A percentile compares a stretch with the other conserved stretches of the same genome.
Evolutionary conservation across 2,329 filamentous ascomycete genomes (phyloP).

Genomic region (Alternaria triticimaculans): DNA sequence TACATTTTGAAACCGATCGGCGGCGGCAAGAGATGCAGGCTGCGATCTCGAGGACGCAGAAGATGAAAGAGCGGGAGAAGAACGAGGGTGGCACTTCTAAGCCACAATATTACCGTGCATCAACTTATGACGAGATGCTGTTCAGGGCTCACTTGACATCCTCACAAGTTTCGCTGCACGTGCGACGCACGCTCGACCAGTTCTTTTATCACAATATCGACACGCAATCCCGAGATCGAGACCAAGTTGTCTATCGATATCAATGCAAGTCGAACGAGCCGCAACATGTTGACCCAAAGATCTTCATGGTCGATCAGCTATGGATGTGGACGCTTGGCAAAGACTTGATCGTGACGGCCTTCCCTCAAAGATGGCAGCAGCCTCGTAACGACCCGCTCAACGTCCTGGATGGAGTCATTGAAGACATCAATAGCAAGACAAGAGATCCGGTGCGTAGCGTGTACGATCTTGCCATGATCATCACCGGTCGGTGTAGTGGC

Average conservation of each 20-base stretch:
- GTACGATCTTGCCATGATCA: conserved; percentile 68
- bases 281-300: conserved; percentile 58
- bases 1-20: conserved; percentile 68
- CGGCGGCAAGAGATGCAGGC: conserved; percentile 63
- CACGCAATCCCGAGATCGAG: conserved; percentile 64
- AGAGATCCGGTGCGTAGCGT: conserved; percentile 65
- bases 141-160: conserved; percentile 57
- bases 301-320: conserved; percentile 73
- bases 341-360: conserved; percentile 66
- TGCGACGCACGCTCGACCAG: conserved; percentile 69
- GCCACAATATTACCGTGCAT: conserved; percentile 28
- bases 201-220: conserved; percentile 71
- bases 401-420: conserved; percentile 67
- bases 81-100: conserved; percentile 22
- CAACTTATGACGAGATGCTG: conserved; percentile 55
- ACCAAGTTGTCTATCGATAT: conserved; percentile 71
- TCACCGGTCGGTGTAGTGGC: conserved; percentile 65
- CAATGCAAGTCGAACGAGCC: conserved; percentile 48
- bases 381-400: conserved; percentile 68
- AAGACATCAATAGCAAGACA: conserved; percentile 70
- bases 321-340: conserved; percentile 69
- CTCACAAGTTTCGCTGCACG: conserved; percentile 60
- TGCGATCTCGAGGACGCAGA: conserved; percentile 54
- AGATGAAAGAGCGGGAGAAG: conserved; percentile 27
- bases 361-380: conserved; percentile 66